Evolutionary conservation across 345 rosid species (phyloP).

Genomic region (Cardamine resedifolia): DNA sequence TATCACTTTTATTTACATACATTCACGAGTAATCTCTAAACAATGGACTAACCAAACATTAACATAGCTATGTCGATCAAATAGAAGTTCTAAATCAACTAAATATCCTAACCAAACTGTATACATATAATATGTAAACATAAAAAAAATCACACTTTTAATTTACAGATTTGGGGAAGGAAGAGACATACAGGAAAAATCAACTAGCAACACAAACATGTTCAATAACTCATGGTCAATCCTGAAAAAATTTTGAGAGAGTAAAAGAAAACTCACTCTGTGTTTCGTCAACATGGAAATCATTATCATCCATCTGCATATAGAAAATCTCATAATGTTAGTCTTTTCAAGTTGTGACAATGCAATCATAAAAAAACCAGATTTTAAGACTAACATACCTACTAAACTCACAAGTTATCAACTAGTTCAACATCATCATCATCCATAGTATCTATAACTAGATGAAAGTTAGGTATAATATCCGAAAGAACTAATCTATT

Average conservation of each 20-base stretch:
- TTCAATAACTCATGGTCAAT: constrained; percentile 65
- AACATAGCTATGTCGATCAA: too few relatives aligned
- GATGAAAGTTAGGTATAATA: not conserved
- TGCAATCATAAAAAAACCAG: too few relatives aligned
- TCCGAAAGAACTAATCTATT: not conserved
- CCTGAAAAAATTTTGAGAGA: constrained; percentile 40
- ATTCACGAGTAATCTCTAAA: too few relatives aligned
- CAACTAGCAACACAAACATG: constrained; percentile 86
- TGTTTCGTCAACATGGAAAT: constrained; percentile 8
- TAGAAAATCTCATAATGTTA: too few relatives aligned
- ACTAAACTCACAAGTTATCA: too few relatives aligned
- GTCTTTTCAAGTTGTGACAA: too few relatives aligned
- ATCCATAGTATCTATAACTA: not conserved
- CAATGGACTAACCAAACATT: too few relatives aligned
- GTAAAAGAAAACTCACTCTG: constrained; percentile 46
- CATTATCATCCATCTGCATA: too few relatives aligned
- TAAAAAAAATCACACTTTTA: too few relatives aligned
- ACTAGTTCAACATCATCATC: not conserved
- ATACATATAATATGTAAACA: not conserved
- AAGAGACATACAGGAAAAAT: constrained; percentile 59
- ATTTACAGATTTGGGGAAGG: not conserved
- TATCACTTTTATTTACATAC: too few relatives aligned
- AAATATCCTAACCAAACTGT: not conserved
- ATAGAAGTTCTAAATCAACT: too few relatives aligned
- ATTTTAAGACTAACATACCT: too few relatives aligned